Evolutionary conservation across 75 land plant genomes (phyloP).

Genomic region (Cryptomeria japonica): DNA sequence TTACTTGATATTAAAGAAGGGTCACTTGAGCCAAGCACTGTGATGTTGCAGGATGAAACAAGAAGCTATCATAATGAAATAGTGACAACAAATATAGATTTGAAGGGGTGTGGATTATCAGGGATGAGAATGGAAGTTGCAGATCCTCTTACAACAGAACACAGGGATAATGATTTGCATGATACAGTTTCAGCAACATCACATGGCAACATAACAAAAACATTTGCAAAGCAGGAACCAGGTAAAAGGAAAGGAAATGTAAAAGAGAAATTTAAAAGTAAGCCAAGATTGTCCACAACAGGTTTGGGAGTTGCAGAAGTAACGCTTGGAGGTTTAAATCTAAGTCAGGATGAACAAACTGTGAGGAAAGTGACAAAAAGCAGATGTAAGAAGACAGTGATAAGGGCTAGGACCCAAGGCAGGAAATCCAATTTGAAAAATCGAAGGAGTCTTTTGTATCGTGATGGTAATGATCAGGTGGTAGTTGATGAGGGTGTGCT

Average conservation of each 20-base stretch:
- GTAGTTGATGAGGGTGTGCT: neutral
- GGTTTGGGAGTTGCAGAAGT: neutral
- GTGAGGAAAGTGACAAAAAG: neutral
- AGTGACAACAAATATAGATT: neutral
- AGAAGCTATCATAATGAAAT: neutral
- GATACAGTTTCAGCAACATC: conserved; percentile 7
- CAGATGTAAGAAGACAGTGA: neutral
- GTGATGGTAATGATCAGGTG: neutral
- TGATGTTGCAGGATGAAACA: neutral
- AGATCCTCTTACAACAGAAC: neutral
- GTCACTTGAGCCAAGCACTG: neutral
- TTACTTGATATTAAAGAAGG: neutral
- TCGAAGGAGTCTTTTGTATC: neutral
- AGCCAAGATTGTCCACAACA: neutral
- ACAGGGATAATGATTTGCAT: neutral
- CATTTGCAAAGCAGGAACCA: neutral
- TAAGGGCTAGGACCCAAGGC: neutral
- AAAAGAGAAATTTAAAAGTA: neutral
- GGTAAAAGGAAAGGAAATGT: neutral
- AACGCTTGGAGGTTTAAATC: neutral
- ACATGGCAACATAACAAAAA: neutral
- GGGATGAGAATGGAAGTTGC: conserved; percentile 4
- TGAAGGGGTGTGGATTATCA: neutral
- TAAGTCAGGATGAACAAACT: neutral
- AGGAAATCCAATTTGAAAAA: neutral